Conservation (phyloP, 352 stramenopile genomes). For the Phytophthora brassicae region DNA sequence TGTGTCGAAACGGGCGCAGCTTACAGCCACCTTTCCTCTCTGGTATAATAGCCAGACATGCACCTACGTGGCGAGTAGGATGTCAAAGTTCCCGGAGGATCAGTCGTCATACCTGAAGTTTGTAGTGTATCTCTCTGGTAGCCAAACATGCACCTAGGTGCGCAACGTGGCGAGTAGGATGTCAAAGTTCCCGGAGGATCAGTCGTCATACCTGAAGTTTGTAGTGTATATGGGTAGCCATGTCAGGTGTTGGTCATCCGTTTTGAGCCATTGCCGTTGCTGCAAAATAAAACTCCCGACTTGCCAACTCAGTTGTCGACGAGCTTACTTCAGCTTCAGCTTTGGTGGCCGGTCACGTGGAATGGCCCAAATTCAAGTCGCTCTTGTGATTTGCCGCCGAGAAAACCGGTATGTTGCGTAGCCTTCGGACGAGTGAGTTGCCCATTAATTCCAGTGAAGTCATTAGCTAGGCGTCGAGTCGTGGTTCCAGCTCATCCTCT, state of each 20-base stretch:
- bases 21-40: slow-evolving; percentile 15
- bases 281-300: no score
- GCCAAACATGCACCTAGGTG: slow-evolving; percentile 1
- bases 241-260: no score
- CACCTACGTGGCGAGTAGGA: neutral
- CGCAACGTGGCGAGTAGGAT: neutral
- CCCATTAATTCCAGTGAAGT: neutral
- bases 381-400: slow-evolving; percentile 10
- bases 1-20: slow-evolving; percentile 10
- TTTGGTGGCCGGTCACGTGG: slow-evolving; percentile 6
- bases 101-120: no score
- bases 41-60: neutral
- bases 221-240: no score
- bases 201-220: no score
- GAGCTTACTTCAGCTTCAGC: neutral
- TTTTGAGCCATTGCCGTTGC: slow-evolving; percentile 2
- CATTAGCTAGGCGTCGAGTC: no score
- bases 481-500: no score
- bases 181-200: neutral
- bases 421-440: slow-evolving; percentile 15
- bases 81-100: neutral
- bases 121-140: neutral
- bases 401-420: slow-evolving; percentile 10
- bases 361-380: slow-evolving; percentile 14
- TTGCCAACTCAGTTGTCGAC: no score